phyloP scores from a whole-genome alignment of 2,329 filamentous ascomycete species.

The Beauveria sp. region DNA sequence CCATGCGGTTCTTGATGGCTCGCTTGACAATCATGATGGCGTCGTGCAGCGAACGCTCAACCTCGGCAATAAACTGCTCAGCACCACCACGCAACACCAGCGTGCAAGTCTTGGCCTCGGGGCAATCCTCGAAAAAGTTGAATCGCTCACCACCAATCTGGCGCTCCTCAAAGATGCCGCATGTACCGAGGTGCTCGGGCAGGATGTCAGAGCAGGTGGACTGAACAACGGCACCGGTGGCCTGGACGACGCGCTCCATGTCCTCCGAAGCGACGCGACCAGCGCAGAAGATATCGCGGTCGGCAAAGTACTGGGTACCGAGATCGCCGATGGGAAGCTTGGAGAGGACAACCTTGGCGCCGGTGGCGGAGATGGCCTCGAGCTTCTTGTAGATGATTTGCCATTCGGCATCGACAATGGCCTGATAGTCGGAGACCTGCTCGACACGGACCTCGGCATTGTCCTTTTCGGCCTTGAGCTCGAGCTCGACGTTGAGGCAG shows the following conservation, averaged over 20 bases:
- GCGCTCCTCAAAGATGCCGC: conserved; percentile 84
- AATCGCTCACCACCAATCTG: conserved; percentile 96
- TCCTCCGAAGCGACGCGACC: conserved; percentile 87
- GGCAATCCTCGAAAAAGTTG: conserved; percentile 97
- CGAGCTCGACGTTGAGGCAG: conserved; percentile 94
- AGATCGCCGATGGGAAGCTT: conserved; percentile 96
- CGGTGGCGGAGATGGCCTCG: conserved; percentile 86
- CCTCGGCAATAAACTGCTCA: conserved; percentile 98
- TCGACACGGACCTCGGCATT: conserved; percentile 97
- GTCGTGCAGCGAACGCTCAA: conserved; percentile 94
- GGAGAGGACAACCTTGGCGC: conserved; percentile 93
- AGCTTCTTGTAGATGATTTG: conserved; percentile 99
- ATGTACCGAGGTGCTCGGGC: conserved; percentile 80
- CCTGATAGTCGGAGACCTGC: conserved; percentile 98
- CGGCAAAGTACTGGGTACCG: conserved; percentile 95
- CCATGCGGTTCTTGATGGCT: conserved; percentile 86
- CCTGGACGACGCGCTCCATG: conserved; percentile 92
- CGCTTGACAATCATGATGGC: conserved; percentile 99
- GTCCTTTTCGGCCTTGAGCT: conserved; percentile 98
- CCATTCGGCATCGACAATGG: conserved; percentile 98
- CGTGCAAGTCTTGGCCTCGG: conserved; percentile 93
- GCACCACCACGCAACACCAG: conserved; percentile 90
- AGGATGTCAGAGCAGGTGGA: conserved; percentile 96
- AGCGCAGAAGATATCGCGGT: conserved; percentile 96
- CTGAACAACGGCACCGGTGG: conserved; percentile 85